These are phyloP conservation scores for Lachancea thermotolerans DNA, from an alignment of 805 yeast genomes.

Conservation along the genomic window DNA sequence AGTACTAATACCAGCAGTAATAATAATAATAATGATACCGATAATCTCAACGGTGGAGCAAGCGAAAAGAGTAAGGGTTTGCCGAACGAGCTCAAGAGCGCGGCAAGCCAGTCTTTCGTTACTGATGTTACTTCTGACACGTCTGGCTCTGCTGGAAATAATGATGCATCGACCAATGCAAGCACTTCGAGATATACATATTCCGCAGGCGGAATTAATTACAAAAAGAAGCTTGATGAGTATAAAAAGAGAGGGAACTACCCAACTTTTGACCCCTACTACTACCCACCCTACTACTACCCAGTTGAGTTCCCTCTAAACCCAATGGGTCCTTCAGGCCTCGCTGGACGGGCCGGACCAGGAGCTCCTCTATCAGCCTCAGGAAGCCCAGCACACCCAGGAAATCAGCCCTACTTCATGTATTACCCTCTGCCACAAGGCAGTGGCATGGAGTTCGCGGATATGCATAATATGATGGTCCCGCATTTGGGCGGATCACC, in stretches of 20 bases:
- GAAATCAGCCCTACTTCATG: constrained; percentile 27
- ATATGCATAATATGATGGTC: constrained; percentile 2
- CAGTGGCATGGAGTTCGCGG: constrained; percentile 12
- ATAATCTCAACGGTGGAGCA: no score
- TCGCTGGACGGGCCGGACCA: constrained; percentile 10
- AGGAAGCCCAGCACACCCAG: constrained; percentile 1
- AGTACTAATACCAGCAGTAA: neutral
- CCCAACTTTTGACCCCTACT: constrained; percentile 9
- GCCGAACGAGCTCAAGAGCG: neutral
- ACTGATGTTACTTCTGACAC: constrained; percentile 21
- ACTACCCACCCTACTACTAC: constrained; percentile 23
- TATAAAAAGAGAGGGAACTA: constrained; percentile 6
- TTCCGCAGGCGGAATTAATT: constrained; percentile 26
- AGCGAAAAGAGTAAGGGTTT: neutral
- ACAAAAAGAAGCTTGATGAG: constrained; percentile 9
- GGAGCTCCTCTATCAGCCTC: constrained; percentile 13
- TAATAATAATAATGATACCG: neutral
- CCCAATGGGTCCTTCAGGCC: neutral
- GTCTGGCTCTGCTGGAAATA: constrained; percentile 19
- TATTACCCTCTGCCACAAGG: constrained; percentile 29
- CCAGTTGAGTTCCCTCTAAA: constrained; percentile 27
- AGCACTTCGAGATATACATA: constrained; percentile 22
- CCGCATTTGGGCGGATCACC: constrained; percentile 9
- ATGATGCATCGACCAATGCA: constrained; percentile 12
- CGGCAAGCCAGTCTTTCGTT: constrained; percentile 2